A percentile compares a stretch with the other conserved stretches of the same genome.
Conservation (phyloP, 2,329 filamentous ascomycete species). For the Emmonsiellopsis sp. region DNA sequence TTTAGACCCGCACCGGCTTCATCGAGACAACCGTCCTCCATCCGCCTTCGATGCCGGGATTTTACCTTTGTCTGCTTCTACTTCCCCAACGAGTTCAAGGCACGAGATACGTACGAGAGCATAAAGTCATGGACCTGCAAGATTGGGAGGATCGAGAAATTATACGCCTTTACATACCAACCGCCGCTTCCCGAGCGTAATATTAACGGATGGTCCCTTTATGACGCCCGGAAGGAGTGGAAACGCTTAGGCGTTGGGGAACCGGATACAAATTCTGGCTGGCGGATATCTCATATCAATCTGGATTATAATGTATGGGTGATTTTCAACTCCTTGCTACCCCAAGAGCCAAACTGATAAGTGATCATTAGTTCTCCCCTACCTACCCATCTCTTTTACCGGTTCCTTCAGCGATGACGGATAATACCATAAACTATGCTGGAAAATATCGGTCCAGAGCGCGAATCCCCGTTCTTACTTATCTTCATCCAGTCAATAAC, state of each 20-base stretch:
- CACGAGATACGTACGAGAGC: slow-evolving; percentile 78
- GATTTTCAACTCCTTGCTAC: background rate
- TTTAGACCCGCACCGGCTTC: slow-evolving; percentile 63
- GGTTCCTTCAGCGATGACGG: slow-evolving; percentile 85
- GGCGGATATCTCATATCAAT: slow-evolving; percentile 88
- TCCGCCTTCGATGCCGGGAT: slow-evolving; percentile 82
- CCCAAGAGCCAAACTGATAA: slow-evolving; percentile 15
- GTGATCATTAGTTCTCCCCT: slow-evolving; percentile 57
- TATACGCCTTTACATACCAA: slow-evolving; percentile 83
- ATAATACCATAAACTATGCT: slow-evolving; percentile 92
- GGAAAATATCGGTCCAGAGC: slow-evolving; percentile 78
- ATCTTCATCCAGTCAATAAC: slow-evolving; percentile 93
- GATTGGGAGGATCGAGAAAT: slow-evolving; percentile 71
- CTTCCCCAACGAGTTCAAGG: slow-evolving; percentile 63
- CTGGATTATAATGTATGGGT: slow-evolving; percentile 59
- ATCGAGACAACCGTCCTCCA: slow-evolving; percentile 64
- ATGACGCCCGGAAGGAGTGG: slow-evolving; percentile 79
- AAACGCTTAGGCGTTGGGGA: slow-evolving; percentile 76
- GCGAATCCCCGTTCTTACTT: slow-evolving; percentile 81
- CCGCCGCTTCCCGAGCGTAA: slow-evolving; percentile 63
- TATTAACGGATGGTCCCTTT: slow-evolving; percentile 72
- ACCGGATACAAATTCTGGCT: slow-evolving; percentile 68
- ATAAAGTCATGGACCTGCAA: slow-evolving; percentile 74
- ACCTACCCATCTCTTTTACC: slow-evolving; percentile 82
- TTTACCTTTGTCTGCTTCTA: slow-evolving; percentile 91